Evolutionary conservation across 306 rosid genomes (phyloP).

Genomic region (Cajanus cajan): DNA sequence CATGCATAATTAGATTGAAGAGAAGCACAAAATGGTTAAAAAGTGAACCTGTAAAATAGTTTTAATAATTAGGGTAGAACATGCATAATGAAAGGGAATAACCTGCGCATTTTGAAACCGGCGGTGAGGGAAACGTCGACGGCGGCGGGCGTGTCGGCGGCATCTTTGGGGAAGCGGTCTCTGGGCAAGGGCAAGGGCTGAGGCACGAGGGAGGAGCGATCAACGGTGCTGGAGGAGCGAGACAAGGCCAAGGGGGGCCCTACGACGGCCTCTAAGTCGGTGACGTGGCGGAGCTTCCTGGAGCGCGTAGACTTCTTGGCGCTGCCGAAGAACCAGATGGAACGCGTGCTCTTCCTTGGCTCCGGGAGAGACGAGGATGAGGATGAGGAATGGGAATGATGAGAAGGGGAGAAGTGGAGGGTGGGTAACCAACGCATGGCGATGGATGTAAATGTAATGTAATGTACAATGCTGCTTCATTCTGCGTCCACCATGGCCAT

Average conservation of each 20-base stretch:
- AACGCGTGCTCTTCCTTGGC: constrained; percentile 18
- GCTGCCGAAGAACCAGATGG: constrained; percentile 51
- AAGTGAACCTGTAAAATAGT: no score
- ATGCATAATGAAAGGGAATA: not conserved
- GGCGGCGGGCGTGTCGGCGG: not conserved
- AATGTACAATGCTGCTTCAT: not conserved
- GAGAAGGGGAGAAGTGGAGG: constrained; percentile 48
- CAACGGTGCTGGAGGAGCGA: constrained; percentile 12
- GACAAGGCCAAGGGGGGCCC: constrained; percentile 19
- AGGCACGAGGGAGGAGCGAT: constrained; percentile 41
- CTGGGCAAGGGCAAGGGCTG: constrained; percentile 85
- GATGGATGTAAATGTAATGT: no score
- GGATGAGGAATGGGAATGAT: not conserved
- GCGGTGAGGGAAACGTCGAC: constrained; percentile 13
- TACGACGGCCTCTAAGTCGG: constrained; percentile 1
- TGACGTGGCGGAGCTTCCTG: constrained; percentile 43
- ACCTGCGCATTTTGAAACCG: constrained; percentile 53
- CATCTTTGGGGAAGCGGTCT: constrained; percentile 61
- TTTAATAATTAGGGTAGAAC: no score
- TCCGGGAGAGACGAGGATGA: not conserved
- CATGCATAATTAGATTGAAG: no score
- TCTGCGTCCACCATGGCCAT: no score
- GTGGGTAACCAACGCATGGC: constrained; percentile 80
- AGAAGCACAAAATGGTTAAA: no score
- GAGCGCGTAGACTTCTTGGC: constrained; percentile 39